Percentiles rank a stretch among this genome's conserved stretches.
Evolutionary conservation across 371 early-diverging fungal species (phyloP).

Genomic region (Mortierella sp.): DNA sequence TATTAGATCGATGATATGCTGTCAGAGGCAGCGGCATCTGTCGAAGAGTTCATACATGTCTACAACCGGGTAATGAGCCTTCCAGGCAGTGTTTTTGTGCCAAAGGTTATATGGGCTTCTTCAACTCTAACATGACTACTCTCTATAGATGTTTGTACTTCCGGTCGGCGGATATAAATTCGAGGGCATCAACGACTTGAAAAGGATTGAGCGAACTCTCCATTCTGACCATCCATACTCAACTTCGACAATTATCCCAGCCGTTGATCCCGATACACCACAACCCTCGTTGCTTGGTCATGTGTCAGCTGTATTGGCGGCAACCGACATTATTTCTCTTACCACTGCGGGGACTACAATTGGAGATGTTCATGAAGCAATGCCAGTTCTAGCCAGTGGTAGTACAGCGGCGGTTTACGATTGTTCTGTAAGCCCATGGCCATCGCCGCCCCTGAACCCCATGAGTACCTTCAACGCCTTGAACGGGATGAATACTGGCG

Average conservation of each 20-base stretch:
- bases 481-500: too few relatives aligned
- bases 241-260: neutral
- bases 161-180: slow-evolving; percentile 34
- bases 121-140: too few relatives aligned
- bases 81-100: too few relatives aligned
- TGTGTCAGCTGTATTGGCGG: neutral
- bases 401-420: too few relatives aligned
- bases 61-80: slow-evolving; percentile 36
- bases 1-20: slow-evolving; percentile 19
- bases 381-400: too few relatives aligned
- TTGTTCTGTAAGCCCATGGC: too few relatives aligned
- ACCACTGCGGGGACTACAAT: neutral
- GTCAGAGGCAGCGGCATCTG: slow-evolving; percentile 10
- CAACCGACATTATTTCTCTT: too few relatives aligned
- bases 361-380: too few relatives aligned
- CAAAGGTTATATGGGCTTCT: too few relatives aligned
- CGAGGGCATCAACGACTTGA: slow-evolving; percentile 38
- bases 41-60: slow-evolving; percentile 20
- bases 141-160: slow-evolving; percentile 28
- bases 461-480: too few relatives aligned
- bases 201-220: slow-evolving; percentile 19
- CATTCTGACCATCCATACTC: slow-evolving; percentile 1
- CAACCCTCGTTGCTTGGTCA: slow-evolving; percentile 21
- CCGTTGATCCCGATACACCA: neutral
- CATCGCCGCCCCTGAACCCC: too few relatives aligned